Evolutionary conservation across 2,329 filamentous ascomycete genomes (phyloP).

Genomic region (Blumeriella jaapii): DNA sequence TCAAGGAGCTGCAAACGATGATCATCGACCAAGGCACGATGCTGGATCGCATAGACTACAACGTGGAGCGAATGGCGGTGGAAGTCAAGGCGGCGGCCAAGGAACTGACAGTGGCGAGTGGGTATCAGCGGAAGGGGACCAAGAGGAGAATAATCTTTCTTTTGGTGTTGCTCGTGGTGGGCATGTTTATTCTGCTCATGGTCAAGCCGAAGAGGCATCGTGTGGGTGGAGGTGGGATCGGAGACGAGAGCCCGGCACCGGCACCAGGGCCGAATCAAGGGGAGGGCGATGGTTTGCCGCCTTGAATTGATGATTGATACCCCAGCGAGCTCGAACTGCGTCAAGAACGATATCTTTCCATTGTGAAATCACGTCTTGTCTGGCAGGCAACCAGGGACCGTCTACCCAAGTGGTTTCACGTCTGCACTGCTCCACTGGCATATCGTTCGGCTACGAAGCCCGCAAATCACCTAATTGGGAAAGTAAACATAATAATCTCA

Average conservation of each 20-base stretch:
- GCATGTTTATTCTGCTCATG: slow-evolving; percentile 72
- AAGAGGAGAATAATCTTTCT: slow-evolving; percentile 90
- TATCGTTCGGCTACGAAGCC: no score
- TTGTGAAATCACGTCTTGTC: no score
- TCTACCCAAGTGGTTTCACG: no score
- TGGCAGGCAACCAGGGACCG: no score
- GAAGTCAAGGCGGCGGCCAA: slow-evolving; percentile 90
- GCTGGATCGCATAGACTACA: slow-evolving; percentile 93
- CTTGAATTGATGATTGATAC: not conserved
- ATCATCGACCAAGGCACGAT: slow-evolving; percentile 86
- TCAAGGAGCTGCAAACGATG: slow-evolving; percentile 92
- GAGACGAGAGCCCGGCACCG: not conserved
- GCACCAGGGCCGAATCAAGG: not conserved
- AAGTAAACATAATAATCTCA: no score
- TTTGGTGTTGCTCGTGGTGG: slow-evolving; percentile 72
- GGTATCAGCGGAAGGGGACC: slow-evolving; percentile 77
- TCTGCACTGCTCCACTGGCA: no score
- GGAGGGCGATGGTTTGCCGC: not conserved
- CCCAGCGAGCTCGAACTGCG: no score
- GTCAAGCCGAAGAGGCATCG: slow-evolving; percentile 44
- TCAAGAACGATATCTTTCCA: no score
- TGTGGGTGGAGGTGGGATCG: no score
- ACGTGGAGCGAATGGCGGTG: slow-evolving; percentile 87
- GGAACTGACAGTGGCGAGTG: slow-evolving; percentile 77
- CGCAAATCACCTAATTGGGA: no score